Percentiles rank a stretch among this genome's conserved stretches.
Evolutionary conservation across 192 early-diverging fungal genomes (phyloP).

Genomic region (Coemansia reversa): DNA sequence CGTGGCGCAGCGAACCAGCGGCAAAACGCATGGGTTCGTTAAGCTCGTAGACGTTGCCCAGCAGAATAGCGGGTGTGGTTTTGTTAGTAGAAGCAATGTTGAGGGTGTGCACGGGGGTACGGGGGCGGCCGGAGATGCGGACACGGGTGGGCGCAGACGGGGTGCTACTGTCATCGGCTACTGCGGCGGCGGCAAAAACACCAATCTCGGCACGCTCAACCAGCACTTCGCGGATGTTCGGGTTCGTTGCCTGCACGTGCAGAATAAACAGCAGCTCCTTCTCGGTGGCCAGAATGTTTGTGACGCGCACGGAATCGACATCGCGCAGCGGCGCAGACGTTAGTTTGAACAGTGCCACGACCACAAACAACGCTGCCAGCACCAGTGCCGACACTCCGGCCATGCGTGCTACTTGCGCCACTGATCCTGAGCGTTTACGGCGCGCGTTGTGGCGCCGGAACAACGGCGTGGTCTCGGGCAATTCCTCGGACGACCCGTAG

Average conservation of each 20-base stretch:
- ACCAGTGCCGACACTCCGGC: constrained; percentile 21
- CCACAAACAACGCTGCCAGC: constrained; percentile 35
- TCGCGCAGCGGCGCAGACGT: constrained; percentile 53
- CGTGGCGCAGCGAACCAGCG: constrained; percentile 31
- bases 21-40: constrained; percentile 52
- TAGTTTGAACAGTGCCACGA: constrained; percentile 49
- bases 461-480: constrained; percentile 50
- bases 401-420: constrained; percentile 27
- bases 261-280: constrained; percentile 70
- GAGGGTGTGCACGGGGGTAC: background rate
- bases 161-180: constrained; percentile 11
- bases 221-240: constrained; percentile 59
- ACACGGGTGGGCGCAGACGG: too few species aligned
- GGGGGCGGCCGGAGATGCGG: too few species aligned
- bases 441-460: constrained; percentile 45
- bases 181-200: constrained; percentile 62
- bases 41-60: constrained; percentile 50
- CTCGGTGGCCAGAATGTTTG: constrained; percentile 63
- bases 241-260: constrained; percentile 59
- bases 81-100: constrained; percentile 18
- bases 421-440: constrained; percentile 35
- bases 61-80: constrained; percentile 44
- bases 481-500: constrained; percentile 52
- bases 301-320: constrained; percentile 52
- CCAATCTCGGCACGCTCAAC: constrained; percentile 59